Percentiles rank a stretch among this genome's conserved stretches.
Conservation (phyloP, 2,329 filamentous ascomycete species). For the Proliferodiscus dingleyae region DNA sequence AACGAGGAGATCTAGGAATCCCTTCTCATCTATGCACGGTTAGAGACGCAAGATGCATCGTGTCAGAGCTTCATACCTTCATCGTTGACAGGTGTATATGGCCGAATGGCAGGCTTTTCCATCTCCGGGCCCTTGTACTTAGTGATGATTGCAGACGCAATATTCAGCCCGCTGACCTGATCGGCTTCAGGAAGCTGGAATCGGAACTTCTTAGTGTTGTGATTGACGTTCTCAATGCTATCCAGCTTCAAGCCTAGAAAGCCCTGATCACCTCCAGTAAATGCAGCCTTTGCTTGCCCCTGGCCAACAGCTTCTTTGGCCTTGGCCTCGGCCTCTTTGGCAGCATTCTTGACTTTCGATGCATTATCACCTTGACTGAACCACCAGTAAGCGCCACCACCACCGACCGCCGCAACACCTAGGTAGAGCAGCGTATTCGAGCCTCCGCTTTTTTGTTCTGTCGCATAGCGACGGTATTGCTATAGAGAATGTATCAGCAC, state of each 20-base stretch:
- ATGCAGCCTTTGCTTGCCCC: conserved; percentile 38
- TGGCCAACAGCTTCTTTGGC: conserved; percentile 38
- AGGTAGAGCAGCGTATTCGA: conserved; percentile 57
- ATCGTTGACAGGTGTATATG: conserved; percentile 89
- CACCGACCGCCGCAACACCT: conserved; percentile 56
- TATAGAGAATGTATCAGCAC: conserved; percentile 30
- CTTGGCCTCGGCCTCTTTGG: conserved; percentile 53
- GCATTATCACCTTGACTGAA: conserved; percentile 41
- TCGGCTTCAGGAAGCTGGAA: conserved; percentile 84
- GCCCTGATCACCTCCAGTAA: conserved; percentile 85
- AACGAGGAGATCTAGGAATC: conserved; percentile 82
- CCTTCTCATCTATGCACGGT: conserved; percentile 57
- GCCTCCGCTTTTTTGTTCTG: conserved; percentile 44
- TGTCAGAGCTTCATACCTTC: conserved; percentile 52
- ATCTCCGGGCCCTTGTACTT: conserved; percentile 82
- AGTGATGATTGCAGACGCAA: conserved; percentile 85
- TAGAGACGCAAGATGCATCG: background rate
- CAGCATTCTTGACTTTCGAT: conserved; percentile 48
- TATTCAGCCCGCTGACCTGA: conserved; percentile 73
- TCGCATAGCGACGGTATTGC: conserved; percentile 70
- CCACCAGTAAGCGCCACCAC: conserved; percentile 51
- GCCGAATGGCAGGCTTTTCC: conserved; percentile 81
- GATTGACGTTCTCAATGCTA: conserved; percentile 74
- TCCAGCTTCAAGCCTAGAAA: conserved; percentile 79
- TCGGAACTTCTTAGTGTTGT: conserved; percentile 90